Evolutionary conservation across 768 basidiomycete genomes (phyloP).

Genomic region (Serendipita sp.): DNA sequence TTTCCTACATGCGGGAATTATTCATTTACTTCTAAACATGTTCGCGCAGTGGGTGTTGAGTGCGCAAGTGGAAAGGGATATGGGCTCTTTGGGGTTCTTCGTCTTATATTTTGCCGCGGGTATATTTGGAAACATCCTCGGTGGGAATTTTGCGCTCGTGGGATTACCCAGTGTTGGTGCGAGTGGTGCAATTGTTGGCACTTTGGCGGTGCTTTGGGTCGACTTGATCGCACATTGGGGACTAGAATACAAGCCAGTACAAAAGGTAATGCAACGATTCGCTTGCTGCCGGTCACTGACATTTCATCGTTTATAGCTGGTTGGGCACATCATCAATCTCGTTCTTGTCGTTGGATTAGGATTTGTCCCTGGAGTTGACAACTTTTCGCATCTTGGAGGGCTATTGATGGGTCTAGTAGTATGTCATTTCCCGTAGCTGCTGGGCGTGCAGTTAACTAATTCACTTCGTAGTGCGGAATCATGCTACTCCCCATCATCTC

Average conservation of each 20-base stretch:
- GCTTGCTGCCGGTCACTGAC: not conserved
- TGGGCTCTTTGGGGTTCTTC: constrained; percentile 76
- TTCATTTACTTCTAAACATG: constrained; percentile 87
- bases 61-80: constrained; percentile 76
- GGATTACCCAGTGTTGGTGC: constrained; percentile 84
- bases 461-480: constrained; percentile 62
- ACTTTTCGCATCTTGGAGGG: constrained; percentile 30
- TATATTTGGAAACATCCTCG: constrained; percentile 47
- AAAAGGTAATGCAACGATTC: constrained; percentile 35
- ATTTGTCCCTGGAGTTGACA: constrained; percentile 53
- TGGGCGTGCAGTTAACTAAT: not conserved
- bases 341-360: constrained; percentile 50
- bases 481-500: constrained; percentile 84
- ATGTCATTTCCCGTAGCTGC: not conserved
- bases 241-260: constrained; percentile 64
- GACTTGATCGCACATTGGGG: constrained; percentile 88
- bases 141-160: constrained; percentile 76
- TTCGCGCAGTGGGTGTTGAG: constrained; percentile 67
- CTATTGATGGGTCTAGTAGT: not conserved
- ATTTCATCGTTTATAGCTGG: constrained; percentile 31
- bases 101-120: constrained; percentile 81
- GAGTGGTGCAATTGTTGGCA: constrained; percentile 84
- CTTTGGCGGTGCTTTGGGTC: constrained; percentile 69
- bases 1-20: constrained; percentile 87
- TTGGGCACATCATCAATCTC: constrained; percentile 77